Percentiles rank a stretch among this genome's conserved stretches.
phyloP scores from a whole-genome alignment of 768 basidiomycete species.

The Dentipellis fragilis region DNA sequence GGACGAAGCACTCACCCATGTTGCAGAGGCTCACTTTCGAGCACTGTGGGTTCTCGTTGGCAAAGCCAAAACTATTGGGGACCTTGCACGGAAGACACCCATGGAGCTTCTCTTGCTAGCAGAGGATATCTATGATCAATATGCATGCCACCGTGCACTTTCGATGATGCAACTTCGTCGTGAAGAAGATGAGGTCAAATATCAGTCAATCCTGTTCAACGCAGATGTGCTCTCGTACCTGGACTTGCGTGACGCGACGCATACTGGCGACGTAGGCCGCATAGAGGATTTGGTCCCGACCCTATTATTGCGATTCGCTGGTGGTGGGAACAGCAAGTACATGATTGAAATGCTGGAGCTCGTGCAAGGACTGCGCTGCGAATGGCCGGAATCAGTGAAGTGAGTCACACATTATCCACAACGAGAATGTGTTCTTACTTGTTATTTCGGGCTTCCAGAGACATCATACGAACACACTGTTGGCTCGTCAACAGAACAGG shows the following conservation, averaged over 20 bases:
- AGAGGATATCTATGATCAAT: neutral
- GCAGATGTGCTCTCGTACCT: constrained; percentile 11
- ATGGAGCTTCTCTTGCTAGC: constrained; percentile 1
- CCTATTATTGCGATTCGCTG: constrained; percentile 24
- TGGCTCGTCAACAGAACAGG: constrained; percentile 25
- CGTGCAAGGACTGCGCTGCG: constrained; percentile 20
- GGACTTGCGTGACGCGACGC: constrained; percentile 5
- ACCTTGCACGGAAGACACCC: constrained; percentile 1
- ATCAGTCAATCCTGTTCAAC: constrained; percentile 3
- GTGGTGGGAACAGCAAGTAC: constrained; percentile 26
- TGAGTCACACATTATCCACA: neutral
- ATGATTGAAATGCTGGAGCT: constrained; percentile 24
- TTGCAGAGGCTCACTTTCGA: constrained; percentile 5
- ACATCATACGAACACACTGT: constrained; percentile 20
- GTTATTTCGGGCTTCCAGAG: constrained; percentile 3
- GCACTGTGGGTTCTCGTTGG: constrained; percentile 1
- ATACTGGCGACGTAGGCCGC: constrained; percentile 21
- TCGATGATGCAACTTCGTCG: constrained; percentile 2
- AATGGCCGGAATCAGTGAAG: constrained; percentile 23
- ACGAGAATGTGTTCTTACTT: too few relatives aligned
- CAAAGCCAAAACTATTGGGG: neutral
- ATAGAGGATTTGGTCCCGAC: constrained; percentile 25
- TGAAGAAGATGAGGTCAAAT: too few relatives aligned
- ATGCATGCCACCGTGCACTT: neutral
- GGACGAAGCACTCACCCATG: constrained; percentile 3